Evolutionary conservation across 176 grass and related monocot genomes (phyloP).

Genomic region (Poa annua): DNA sequence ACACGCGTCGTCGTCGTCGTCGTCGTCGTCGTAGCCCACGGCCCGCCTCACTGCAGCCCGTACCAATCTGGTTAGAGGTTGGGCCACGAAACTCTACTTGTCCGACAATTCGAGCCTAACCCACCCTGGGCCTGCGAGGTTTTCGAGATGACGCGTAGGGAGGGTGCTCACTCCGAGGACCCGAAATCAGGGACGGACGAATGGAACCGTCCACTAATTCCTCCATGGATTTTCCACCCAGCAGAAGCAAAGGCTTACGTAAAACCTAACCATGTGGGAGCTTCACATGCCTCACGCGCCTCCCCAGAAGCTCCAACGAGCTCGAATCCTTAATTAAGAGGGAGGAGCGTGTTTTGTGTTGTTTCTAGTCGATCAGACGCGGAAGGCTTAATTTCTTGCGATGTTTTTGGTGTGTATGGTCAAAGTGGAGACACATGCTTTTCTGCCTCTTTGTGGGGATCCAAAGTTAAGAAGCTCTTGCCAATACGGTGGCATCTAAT

Average conservation of each 20-base stretch:
- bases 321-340: not conserved
- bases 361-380: not conserved
- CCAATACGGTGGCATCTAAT: not conserved
- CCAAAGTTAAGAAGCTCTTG: not conserved
- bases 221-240: slow-evolving; percentile 27
- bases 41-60: not conserved
- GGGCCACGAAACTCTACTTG: not conserved
- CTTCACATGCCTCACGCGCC: slow-evolving; percentile 39
- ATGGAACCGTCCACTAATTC: slow-evolving; percentile 5
- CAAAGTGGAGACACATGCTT: slow-evolving; percentile 35
- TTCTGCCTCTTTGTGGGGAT: slow-evolving; percentile 42
- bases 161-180: not conserved
- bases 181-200: slow-evolving; percentile 23
- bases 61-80: too few relatives aligned
- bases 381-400: not conserved
- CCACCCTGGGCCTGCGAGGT: not conserved
- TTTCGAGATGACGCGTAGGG: not conserved
- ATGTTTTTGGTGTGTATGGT: not conserved
- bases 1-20: slow-evolving; percentile 29
- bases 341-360: not conserved
- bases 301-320: slow-evolving; percentile 31
- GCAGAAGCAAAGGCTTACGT: slow-evolving; percentile 36
- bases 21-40: not conserved
- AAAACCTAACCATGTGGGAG: slow-evolving; percentile 42
- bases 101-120: not conserved